Conservation (phyloP, 257 asterid species). For the Penstemon davidsonii region DNA sequence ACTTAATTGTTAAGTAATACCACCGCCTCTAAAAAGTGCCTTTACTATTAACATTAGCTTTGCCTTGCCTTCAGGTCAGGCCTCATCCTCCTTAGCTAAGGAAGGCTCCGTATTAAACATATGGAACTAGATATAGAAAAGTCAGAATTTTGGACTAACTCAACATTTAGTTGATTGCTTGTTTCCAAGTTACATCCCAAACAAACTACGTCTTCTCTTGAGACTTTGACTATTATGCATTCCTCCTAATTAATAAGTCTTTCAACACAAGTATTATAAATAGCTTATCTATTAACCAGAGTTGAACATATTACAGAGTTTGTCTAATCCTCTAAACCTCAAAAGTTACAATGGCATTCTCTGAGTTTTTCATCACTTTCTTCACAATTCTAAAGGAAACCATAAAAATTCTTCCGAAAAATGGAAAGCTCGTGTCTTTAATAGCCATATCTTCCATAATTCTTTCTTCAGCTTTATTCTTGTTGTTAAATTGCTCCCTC, state of each 20-base stretch:
- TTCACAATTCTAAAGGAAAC: conserved; percentile 34
- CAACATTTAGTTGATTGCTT: too few species aligned
- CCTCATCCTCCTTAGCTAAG: too few species aligned
- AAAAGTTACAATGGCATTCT: conserved; percentile 26
- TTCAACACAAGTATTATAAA: conserved; percentile 2
- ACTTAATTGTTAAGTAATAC: too few species aligned
- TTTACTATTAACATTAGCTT: too few species aligned
- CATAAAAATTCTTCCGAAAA: conserved; percentile 36
- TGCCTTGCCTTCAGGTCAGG: not conserved
- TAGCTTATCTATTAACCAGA: conserved; percentile 4
- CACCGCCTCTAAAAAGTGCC: too few species aligned
- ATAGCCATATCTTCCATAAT: conserved; percentile 25
- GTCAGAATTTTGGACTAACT: not conserved
- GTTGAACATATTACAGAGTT: not conserved
- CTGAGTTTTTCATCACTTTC: conserved; percentile 26
- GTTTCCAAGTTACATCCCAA: too few species aligned
- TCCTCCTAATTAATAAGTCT: not conserved
- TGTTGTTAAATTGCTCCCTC: conserved; percentile 22
- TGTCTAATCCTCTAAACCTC: not conserved
- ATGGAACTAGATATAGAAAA: too few species aligned
- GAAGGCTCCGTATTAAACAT: too few species aligned
- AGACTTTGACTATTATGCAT: not conserved
- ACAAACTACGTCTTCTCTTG: not conserved
- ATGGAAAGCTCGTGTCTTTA: conserved; percentile 40
- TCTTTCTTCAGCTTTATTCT: conserved; percentile 16